Evolutionary conservation across 164 flowering plant species (phyloP), one percentile per base, ranked within the genome.

Genomic region (Sedum album): DNA sequence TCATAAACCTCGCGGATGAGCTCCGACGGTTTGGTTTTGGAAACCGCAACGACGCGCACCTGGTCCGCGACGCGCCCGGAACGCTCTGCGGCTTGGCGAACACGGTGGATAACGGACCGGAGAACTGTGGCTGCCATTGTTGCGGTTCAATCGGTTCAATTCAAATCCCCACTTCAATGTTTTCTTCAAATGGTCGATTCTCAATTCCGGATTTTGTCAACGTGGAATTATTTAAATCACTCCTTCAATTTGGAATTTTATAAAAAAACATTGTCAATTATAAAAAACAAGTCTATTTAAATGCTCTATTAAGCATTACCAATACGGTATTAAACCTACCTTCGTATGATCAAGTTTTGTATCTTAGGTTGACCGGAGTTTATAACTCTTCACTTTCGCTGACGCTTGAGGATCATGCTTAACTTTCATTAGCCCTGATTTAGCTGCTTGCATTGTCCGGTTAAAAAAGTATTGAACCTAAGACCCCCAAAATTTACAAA

Each of bases 21-120:
- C 15, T 90, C 77, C 1, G 83, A 77, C 0, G 93, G 94, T 71
- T 91, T 95, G 26, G 97, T 95, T 74, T 95, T 95, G 84, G 89
- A 77, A 1, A 90, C 97, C 2, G 90, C 97, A 33, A 95, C 88
- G 51, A 92, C 86, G 39, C 87, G 78, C 21, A 90, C 76, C 71
- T 78, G 79, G 0, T 84, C 80, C 25, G 85, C 25, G 21, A 18
- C 67, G 4, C 96, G 83, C 1, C 87, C 85, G 1, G 90, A 79
- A 41, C 78, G 70, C 78, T 88, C 88, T 4, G 97, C 91, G 0
- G 97, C 97, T 71, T 71, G 84, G 2, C 76, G 83, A 67, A 84
- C 94, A 30, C 97, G 83, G 17, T 76, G 73, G 15, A 95, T 63
- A 39, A 92, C 96, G 23, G 97, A 76, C 6, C 91, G 86, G 15